Evolutionary conservation across 352 stramenopile species (phyloP).

Genomic region (Pythium rishiriense): DNA sequence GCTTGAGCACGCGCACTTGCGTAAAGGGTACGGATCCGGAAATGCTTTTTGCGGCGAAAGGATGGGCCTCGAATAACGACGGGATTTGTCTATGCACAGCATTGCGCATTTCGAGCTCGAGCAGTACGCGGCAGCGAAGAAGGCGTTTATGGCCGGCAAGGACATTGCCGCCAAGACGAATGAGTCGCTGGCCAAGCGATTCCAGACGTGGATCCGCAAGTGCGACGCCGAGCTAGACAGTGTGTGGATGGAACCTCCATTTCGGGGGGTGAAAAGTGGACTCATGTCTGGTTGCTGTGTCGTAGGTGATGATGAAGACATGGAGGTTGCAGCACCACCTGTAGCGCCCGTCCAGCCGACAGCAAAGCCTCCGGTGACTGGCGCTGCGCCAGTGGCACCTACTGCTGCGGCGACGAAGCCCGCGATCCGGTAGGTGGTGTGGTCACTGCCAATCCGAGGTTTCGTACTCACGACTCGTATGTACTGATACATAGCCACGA

Average conservation of each 20-base stretch:
- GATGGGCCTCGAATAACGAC: too few relatives aligned
- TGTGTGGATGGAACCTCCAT: constrained; percentile 28
- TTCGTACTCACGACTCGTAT: too few relatives aligned
- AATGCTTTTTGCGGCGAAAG: too few relatives aligned
- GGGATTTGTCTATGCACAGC: too few relatives aligned
- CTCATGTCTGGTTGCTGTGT: background rate
- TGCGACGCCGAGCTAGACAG: constrained; percentile 82
- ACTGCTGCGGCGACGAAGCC: constrained; percentile 11
- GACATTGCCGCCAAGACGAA: constrained; percentile 29
- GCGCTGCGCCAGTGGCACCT: constrained; percentile 1
- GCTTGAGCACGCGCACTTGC: constrained; percentile 63
- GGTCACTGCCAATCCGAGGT: too few relatives aligned
- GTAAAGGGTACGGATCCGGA: too few relatives aligned
- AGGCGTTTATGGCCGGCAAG: constrained; percentile 60
- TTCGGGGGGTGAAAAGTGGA: background rate
- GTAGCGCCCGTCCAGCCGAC: background rate
- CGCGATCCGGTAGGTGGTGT: constrained; percentile 24
- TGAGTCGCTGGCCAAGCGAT: constrained; percentile 46
- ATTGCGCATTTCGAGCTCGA: constrained; percentile 84
- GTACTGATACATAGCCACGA: constrained; percentile 83
- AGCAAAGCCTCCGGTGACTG: background rate
- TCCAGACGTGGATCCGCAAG: constrained; percentile 88
- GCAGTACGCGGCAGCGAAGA: constrained; percentile 62
- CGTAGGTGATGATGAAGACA: constrained; percentile 28
- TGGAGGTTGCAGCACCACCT: background rate